Evolutionary conservation across 2,329 filamentous ascomycete genomes (phyloP), one percentile per base, ranked within the genome.

Genomic region (Ascochyta pisi): DNA sequence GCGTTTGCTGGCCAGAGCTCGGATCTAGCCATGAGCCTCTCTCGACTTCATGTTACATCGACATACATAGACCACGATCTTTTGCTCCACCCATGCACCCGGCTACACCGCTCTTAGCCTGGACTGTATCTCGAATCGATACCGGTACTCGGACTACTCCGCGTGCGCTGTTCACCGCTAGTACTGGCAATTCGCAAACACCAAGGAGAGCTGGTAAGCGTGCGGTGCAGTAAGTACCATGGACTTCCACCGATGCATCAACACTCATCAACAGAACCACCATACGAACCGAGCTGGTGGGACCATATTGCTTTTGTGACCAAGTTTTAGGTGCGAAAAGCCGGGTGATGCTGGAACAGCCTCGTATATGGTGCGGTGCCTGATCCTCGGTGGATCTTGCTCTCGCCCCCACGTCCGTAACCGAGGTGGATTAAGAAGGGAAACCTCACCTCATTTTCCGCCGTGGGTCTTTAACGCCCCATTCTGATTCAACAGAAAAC

Each of bases 381-480:
- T 75, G 70, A 70, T 66, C 57, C 45, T 60, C 62, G 54, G 58
- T 63, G 62, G 59, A 67, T 60, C 61, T 51, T 26, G 42, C 40
- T 47, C 26, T 44, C 46, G 39, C 62, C 70, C 71, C 70, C 71
- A 72, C 70, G 69, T 67, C 60, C 56, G 50, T 57, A 51, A 33
- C 54, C 47, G 57, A 53, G 58, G 61, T 66, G 50, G 60, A 40
- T 56, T 47, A 44, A 50, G 52, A 50, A 47, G 42, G 48, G 40
- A 44, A 56, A 57, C 43, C 22, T 38, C 38, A 62, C 61, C 52
- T 56, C 51, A 61, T 66, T 65, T 64, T 59, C 48, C 49, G 43
- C 24, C 44, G 39, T 48, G 49, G 43, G 31, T 33, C 41, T 33
- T 31, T 16, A 19, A 19, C 31, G 19, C 43, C 4, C 26, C 27